Conservation (phyloP, 345 rosid species). For the Rhodamnia rubescens region DNA sequence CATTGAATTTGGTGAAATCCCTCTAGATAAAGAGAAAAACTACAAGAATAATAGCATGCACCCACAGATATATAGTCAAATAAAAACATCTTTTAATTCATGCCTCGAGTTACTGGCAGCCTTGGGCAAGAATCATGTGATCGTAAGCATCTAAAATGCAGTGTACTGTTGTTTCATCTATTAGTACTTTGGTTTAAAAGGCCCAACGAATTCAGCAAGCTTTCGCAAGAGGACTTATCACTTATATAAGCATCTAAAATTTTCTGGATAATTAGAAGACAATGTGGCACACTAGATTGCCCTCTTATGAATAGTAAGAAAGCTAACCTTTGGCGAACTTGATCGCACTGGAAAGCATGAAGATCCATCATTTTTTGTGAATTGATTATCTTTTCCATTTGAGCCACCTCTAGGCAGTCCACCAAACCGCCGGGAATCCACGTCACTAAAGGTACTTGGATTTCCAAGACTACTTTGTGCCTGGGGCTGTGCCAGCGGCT, state of each 20-base stretch:
- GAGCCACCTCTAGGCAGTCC: constrained; percentile 36
- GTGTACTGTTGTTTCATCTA: not conserved
- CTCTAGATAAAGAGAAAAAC: not conserved
- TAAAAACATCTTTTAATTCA: not conserved
- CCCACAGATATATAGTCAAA: not conserved
- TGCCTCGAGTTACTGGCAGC: not conserved
- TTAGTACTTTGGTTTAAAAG: not conserved
- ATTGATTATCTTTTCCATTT: constrained; percentile 42
- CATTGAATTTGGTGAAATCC: not conserved
- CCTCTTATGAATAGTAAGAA: not conserved
- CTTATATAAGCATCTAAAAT: not conserved
- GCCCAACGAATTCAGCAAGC: not conserved
- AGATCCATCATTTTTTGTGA: constrained; percentile 42
- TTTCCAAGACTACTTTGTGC: constrained; percentile 36
- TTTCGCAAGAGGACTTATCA: not conserved
- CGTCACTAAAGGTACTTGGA: constrained; percentile 26
- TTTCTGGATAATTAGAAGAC: not conserved
- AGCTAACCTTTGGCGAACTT: constrained; percentile 38
- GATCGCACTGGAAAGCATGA: constrained; percentile 44
- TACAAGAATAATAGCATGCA: not conserved
- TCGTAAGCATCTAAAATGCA: not conserved
- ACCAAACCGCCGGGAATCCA: constrained; percentile 38
- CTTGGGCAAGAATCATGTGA: not conserved
- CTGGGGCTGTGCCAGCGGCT: constrained; percentile 43
- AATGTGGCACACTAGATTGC: not conserved